Evolutionary conservation across 2,329 filamentous ascomycete species (phyloP), one percentile per base, ranked within the genome.

Genomic region (Ophiostoma quercus): DNA sequence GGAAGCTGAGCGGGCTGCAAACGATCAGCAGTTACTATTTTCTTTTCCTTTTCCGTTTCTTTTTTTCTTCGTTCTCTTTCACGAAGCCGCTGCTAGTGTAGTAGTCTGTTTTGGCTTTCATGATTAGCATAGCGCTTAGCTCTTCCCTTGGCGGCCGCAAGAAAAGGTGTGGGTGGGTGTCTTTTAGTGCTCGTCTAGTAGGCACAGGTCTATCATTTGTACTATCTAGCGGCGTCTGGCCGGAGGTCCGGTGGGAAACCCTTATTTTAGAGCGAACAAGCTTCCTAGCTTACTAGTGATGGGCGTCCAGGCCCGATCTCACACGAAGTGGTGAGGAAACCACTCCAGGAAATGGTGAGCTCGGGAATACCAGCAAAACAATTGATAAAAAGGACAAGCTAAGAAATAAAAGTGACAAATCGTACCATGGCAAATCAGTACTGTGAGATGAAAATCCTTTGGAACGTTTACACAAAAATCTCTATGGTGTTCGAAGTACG

Each of bases 221-320:
- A 37, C 34, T 22, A n/a, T 65, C 11, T 22, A 65, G 62, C 62
- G 34, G 62, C 34, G 9, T 8, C 32, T 37, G n/a, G 32, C 62
- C 62, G 62, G 62, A 65, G 32, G 62, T 65, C 62, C 62, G 62
- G 12, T 65, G 62, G 62, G 62, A 65, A 37, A 65, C 29, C 32
- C 16, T 63, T 63, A 12, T n/a, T 63, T 63, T 39, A 63, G 60
- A 63, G 29, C 57, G 2, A 62, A 25, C 29, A 19, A n/a, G 29
- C 60, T 37, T 63, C 29, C 12, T 39, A 41, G 32, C 7, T 9
- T 22, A 29, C 62, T 39, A 34, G 4, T 34, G 8, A 39, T 39
- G 62, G n/a, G 34, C 6, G n/a, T 9, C 16, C 34, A n/a, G 39
- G 34, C 16, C 32, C 62, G 19, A 41, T 37, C 62, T 22, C 32